Base-by-base conservation (phyloP, 805 yeast species). In the Yarrowia sp. region DNA sequence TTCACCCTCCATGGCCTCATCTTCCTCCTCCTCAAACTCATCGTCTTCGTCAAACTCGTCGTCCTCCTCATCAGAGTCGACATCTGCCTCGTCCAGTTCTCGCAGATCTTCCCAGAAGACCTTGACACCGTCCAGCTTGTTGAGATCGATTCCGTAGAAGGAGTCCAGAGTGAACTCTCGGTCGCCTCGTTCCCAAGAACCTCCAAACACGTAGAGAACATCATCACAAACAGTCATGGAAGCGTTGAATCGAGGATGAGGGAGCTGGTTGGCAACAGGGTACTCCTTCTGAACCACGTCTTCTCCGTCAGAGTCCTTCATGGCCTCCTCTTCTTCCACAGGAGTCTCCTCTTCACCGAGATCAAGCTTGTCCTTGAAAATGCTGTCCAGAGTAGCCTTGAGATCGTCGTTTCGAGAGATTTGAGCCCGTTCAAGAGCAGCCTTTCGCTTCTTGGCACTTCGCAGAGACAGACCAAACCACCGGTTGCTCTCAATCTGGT, bases 241-340 rank as follows among this genome's bases (percentile, higher is more conserved):
- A 3, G 97, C 87, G 75, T 94, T 94, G 80, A 92, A 94, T 73
- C 98, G 82, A 1, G 93, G 86, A 74, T 94, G 98, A 1, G 98
- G 98, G 67, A 91, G 77, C 71, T 84, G 86, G 69, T 81, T 83
- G 70, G 85, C 78, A 0, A 88, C 74, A 1, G 88, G 87, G 71
- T 86, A 86, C 70, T 84, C 87, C 36, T 78, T 80, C n/a, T 72
- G 74, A 2, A 76, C 73, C 7, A 74, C 78, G 2, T 80, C 83
- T 19, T 79, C 81, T 6, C 74, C 79, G 9, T 72, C 79, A 1
- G 73, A 76, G 20, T 79, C 83, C 40, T 73, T 78, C 3, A 71
- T 76, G 8, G 69, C 71, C 4, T 72, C 67, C 9, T 34, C 42
- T 10, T 43, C 75, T 49, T 65, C 71, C 14, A 75, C 80, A 3